Conservation (phyloP, 1,284 basidiomycete genomes). For the Neolentinus lepideus region DNA sequence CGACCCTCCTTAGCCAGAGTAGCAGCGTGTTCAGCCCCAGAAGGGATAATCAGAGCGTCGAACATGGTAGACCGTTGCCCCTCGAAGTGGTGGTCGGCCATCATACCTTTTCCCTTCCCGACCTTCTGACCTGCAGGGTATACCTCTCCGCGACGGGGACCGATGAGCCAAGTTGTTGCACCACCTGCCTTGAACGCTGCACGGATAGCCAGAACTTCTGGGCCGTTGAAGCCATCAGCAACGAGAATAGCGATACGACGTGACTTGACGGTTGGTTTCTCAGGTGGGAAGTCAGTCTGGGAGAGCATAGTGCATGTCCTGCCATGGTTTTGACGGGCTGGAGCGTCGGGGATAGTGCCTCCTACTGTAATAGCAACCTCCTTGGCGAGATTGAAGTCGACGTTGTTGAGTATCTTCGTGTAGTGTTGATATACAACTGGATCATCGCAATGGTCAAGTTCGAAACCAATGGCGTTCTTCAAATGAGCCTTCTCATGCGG, state of each 20-base stretch:
- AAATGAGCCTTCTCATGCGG: constrained; percentile 63
- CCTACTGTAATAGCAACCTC: constrained; percentile 60
- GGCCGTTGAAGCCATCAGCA: constrained; percentile 64
- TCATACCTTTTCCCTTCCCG: constrained; percentile 27
- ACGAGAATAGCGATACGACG: constrained; percentile 72
- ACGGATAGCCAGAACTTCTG: constrained; percentile 51
- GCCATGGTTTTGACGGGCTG: constrained; percentile 47
- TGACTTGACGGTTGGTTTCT: constrained; percentile 56
- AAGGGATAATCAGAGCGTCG: constrained; percentile 70
- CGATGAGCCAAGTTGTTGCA: constrained; percentile 62
- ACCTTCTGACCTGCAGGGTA: constrained; percentile 29
- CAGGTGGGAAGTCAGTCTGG: constrained; percentile 49
- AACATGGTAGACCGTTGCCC: constrained; percentile 75
- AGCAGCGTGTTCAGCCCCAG: constrained; percentile 49
- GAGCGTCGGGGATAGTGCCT: constrained; percentile 41
- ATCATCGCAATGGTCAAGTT: constrained; percentile 75
- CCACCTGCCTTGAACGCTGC: constrained; percentile 42
- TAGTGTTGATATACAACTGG: constrained; percentile 61
- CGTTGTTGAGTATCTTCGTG: constrained; percentile 56
- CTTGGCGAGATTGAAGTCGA: constrained; percentile 65
- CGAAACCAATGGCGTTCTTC: constrained; percentile 63
- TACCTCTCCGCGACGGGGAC: constrained; percentile 59
- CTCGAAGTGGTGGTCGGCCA: constrained; percentile 67
- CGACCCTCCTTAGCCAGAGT: constrained; percentile 48
- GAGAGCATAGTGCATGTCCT: constrained; percentile 46